Percentiles rank a stretch among this genome's conserved stretches.
phyloP scores from a whole-genome alignment of 768 basidiomycete species.

The Boletus fagicola region DNA sequence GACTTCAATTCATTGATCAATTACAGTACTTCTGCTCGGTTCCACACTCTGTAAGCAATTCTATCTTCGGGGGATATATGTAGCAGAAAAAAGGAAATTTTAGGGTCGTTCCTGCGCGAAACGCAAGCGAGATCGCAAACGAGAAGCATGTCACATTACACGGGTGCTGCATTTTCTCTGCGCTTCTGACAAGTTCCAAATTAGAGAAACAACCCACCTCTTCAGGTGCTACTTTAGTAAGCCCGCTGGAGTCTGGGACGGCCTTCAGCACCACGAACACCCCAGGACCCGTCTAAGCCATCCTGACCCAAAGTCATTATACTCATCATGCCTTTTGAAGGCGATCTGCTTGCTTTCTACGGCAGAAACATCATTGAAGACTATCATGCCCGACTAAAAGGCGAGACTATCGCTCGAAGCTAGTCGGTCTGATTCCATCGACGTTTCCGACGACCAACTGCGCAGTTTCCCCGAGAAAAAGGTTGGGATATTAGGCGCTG shows the following conservation, averaged over 20 bases:
- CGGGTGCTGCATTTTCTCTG: no score
- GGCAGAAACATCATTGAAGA: slow-evolving; percentile 13
- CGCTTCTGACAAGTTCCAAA: no score
- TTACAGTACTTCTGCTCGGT: neutral
- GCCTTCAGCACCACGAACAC: neutral
- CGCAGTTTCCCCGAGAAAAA: neutral
- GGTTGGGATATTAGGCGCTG: slow-evolving; percentile 24
- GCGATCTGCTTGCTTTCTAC: slow-evolving; percentile 7
- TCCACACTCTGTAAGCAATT: neutral
- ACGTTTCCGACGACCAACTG: neutral
- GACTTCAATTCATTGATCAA: no score
- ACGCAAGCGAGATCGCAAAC: no score
- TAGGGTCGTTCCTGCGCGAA: no score
- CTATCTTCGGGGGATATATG: no score
- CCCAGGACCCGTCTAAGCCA: neutral
- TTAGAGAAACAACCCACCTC: no score
- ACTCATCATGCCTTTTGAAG: slow-evolving; percentile 8
- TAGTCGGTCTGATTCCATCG: neutral
- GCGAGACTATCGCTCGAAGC: neutral
- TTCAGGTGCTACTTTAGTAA: neutral
- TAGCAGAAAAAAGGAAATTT: no score
- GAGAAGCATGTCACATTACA: no score
- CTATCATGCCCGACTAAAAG: slow-evolving; percentile 2
- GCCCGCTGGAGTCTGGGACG: neutral
- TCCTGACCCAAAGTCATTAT: no score